These are phyloP conservation scores for Phytophthora uliginosa DNA, from an alignment of 352 stramenopile species.

Conservation along the genomic window DNA sequence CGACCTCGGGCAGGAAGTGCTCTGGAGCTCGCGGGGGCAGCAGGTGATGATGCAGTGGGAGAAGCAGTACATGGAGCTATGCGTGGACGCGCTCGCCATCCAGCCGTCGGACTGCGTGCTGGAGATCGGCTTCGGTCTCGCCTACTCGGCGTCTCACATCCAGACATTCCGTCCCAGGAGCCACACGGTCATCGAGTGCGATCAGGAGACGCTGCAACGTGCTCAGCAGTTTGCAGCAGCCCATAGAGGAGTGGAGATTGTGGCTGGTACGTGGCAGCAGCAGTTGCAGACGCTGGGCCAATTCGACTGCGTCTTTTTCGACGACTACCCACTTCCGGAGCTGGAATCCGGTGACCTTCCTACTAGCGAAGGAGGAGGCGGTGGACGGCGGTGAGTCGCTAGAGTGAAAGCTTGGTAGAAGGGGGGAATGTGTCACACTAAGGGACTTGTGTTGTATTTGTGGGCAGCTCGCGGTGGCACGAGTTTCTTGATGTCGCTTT, in stretches of 20 bases:
- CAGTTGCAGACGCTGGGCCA: slow-evolving; percentile 54
- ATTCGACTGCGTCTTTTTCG: slow-evolving; percentile 89
- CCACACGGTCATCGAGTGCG: slow-evolving; percentile 89
- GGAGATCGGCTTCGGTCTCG: slow-evolving; percentile 90
- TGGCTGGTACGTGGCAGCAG: slow-evolving; percentile 79
- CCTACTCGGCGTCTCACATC: slow-evolving; percentile 82
- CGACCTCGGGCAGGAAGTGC: slow-evolving; percentile 48
- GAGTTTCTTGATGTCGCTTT: slow-evolving; percentile 73
- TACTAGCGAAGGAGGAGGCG: neutral
- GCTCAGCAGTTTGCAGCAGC: slow-evolving; percentile 57
- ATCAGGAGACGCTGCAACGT: slow-evolving; percentile 59
- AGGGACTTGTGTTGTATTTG: slow-evolving; percentile 13
- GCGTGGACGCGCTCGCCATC: slow-evolving; percentile 74
- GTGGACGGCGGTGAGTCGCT: slow-evolving; percentile 21
- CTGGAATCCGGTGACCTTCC: slow-evolving; percentile 20
- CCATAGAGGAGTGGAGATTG: slow-evolving; percentile 49
- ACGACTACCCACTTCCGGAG: slow-evolving; percentile 83
- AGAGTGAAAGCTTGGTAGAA: neutral
- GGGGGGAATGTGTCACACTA: neutral
- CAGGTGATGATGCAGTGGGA: slow-evolving; percentile 95
- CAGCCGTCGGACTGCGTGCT: slow-evolving; percentile 62
- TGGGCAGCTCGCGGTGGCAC: slow-evolving; percentile 69
- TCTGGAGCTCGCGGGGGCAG: slow-evolving; percentile 79
- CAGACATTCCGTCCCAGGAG: slow-evolving; percentile 58
- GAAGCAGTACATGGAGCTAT: slow-evolving; percentile 80